phyloP scores from a whole-genome alignment of 495 filamentous ascomycete genomes.

The Aspergillus incahuasiensis region DNA sequence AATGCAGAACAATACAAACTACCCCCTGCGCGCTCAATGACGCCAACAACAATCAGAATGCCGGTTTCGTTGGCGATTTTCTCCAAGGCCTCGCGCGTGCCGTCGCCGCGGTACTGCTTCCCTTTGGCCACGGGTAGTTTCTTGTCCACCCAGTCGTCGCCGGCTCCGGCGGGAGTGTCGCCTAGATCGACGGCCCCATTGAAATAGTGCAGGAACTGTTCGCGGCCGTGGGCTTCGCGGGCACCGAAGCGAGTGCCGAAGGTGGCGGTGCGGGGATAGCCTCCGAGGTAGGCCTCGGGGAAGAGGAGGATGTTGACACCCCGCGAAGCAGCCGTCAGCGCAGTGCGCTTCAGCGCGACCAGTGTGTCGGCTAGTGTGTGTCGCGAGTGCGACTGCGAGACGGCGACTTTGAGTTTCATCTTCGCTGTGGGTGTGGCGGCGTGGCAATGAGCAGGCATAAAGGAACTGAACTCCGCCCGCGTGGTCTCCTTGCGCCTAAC shows the following conservation, averaged over 20 bases:
- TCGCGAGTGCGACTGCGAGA: conserved; percentile 72
- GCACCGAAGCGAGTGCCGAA: conserved; percentile 74
- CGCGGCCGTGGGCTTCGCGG: conserved; percentile 63
- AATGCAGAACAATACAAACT: conserved; percentile 80
- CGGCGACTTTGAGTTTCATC: conserved; percentile 62
- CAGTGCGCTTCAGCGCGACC: conserved; percentile 53
- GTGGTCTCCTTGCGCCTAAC: neutral
- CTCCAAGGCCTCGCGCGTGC: conserved; percentile 79
- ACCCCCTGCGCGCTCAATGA: conserved; percentile 76
- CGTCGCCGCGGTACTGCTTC: conserved; percentile 64
- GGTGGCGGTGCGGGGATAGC: conserved; percentile 79
- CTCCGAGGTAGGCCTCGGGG: conserved; percentile 90
- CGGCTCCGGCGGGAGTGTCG: conserved; percentile 72
- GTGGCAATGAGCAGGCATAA: neutral
- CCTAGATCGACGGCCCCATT: conserved; percentile 75
- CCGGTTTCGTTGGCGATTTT: conserved; percentile 65
- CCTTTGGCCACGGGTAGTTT: conserved; percentile 50
- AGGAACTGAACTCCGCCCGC: neutral
- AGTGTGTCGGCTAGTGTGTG: conserved; percentile 62
- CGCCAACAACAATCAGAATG: conserved; percentile 73
- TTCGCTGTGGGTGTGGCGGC: conserved; percentile 20
- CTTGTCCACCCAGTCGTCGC: conserved; percentile 65
- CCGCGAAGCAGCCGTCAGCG: conserved; percentile 34
- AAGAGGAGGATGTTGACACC: conserved; percentile 77
- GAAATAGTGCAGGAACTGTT: conserved; percentile 83